Percentiles rank a stretch among this genome's conserved stretches.
Conservation (phyloP, 2,329 filamentous ascomycete genomes). For the Dactylellina haptotyla region DNA sequence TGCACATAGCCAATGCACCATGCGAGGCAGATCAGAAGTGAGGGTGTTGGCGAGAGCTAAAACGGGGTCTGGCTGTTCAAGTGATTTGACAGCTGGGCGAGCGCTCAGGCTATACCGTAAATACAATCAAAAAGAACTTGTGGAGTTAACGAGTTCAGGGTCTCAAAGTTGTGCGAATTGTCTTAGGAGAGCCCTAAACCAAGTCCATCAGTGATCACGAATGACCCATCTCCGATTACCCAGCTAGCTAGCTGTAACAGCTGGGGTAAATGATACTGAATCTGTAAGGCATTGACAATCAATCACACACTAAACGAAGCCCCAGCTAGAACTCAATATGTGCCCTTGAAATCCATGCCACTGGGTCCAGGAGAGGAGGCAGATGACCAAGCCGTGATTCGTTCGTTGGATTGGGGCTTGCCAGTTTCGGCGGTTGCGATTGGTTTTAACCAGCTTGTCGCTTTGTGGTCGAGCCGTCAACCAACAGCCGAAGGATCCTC, state of each 20-base stretch:
- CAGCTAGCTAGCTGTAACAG: neutral
- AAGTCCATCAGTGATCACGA: neutral
- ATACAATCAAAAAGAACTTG: too few species aligned
- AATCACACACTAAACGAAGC: slow-evolving; percentile 28
- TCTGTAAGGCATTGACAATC: slow-evolving; percentile 22
- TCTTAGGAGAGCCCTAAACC: too few species aligned
- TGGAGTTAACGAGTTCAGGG: too few species aligned
- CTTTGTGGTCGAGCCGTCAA: neutral
- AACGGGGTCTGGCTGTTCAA: slow-evolving; percentile 8
- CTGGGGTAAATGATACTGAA: slow-evolving; percentile 2
- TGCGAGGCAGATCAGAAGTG: slow-evolving; percentile 44
- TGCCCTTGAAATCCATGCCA: slow-evolving; percentile 3
- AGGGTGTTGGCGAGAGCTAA: slow-evolving; percentile 16
- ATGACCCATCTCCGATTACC: neutral
- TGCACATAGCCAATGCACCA: slow-evolving; percentile 51
- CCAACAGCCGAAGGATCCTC: slow-evolving; percentile 27
- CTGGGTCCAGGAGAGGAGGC: neutral
- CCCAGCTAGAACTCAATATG: too few species aligned
- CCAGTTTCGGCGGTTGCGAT: slow-evolving; percentile 8
- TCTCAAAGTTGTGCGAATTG: too few species aligned
- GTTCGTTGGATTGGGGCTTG: slow-evolving; percentile 15
- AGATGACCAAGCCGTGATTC: slow-evolving; percentile 32
- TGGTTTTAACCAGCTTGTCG: slow-evolving; percentile 23
- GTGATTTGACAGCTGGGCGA: neutral
- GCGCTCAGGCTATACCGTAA: too few species aligned